Evolutionary conservation across 1,284 basidiomycete species (phyloP).

Genomic region (Microbotryomycetes sp.): DNA sequence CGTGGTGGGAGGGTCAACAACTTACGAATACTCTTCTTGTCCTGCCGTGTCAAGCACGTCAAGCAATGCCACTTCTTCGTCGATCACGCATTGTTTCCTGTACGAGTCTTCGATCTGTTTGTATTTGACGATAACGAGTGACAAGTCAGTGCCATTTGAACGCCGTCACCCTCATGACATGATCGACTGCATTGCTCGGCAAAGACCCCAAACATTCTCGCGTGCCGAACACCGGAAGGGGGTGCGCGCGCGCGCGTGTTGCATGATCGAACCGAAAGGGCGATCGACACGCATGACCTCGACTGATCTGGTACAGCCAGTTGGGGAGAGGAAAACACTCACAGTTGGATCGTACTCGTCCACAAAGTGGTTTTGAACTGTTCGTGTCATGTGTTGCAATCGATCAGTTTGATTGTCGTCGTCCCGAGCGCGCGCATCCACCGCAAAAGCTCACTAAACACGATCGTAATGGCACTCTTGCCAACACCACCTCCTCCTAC

Average conservation of each 20-base stretch:
- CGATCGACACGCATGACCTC: slow-evolving; percentile 18
- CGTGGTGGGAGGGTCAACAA: slow-evolving; percentile 33
- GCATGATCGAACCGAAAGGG: neutral
- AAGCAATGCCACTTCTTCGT: slow-evolving; percentile 93
- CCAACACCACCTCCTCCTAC: slow-evolving; percentile 88
- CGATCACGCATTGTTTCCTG: slow-evolving; percentile 92
- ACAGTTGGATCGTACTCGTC: slow-evolving; percentile 93
- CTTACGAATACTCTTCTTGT: slow-evolving; percentile 95
- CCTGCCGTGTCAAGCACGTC: slow-evolving; percentile 98
- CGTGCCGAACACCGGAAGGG: no score
- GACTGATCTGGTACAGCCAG: slow-evolving; percentile 11
- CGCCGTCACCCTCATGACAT: no score
- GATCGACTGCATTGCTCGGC: no score
- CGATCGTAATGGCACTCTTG: slow-evolving; percentile 69
- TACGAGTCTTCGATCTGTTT: slow-evolving; percentile 64
- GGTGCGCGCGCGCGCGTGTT: neutral
- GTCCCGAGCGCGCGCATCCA: no score
- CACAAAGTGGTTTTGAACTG: slow-evolving; percentile 72
- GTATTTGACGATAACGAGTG: slow-evolving; percentile 26
- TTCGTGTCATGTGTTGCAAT: no score
- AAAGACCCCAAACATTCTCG: no score
- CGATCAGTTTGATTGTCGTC: no score
- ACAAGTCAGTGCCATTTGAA: slow-evolving; percentile 8
- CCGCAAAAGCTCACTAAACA: neutral
- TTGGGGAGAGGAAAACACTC: neutral